Evolutionary conservation across 208 protist species (phyloP).

Genomic region (Vickermania spadyakhi): DNA sequence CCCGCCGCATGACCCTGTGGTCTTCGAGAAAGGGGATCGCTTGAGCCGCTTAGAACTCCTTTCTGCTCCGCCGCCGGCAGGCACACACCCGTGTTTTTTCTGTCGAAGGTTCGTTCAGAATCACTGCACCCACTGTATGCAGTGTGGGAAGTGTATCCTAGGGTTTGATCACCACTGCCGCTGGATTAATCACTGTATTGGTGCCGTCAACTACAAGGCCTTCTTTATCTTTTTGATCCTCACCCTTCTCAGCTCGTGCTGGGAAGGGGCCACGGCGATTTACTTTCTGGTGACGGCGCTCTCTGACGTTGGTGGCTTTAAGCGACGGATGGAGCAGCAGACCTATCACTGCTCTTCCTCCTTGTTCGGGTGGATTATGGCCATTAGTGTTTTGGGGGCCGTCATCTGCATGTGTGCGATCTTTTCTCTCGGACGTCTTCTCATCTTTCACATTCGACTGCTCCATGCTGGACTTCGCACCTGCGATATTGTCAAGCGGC

Average conservation of each 20-base stretch:
- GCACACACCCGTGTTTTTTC: constrained; percentile 65
- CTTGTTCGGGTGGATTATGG: constrained; percentile 23
- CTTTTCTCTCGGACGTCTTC: neutral
- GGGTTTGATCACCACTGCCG: constrained; percentile 90
- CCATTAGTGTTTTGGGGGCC: constrained; percentile 30
- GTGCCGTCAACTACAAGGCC: constrained; percentile 61
- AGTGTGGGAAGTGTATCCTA: constrained; percentile 87
- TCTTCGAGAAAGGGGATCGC: constrained; percentile 50
- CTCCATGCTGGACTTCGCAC: neutral
- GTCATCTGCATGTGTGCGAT: neutral
- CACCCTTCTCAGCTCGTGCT: constrained; percentile 46
- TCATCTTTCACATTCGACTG: constrained; percentile 3
- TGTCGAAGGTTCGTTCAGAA: constrained; percentile 66
- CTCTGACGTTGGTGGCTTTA: constrained; percentile 25
- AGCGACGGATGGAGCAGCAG: constrained; percentile 12
- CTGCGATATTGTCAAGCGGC: neutral
- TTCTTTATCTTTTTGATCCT: constrained; percentile 65
- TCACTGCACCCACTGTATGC: constrained; percentile 79
- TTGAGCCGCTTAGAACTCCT: constrained; percentile 37
- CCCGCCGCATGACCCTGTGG: constrained; percentile 57
- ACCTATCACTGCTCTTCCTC: constrained; percentile 39
- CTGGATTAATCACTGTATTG: constrained; percentile 85
- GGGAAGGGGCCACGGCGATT: constrained; percentile 45
- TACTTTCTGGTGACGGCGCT: constrained; percentile 46
- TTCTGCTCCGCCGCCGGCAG: constrained; percentile 20